Base-by-base conservation (phyloP, 768 basidiomycete genomes). In the Trametes elegans region DNA sequence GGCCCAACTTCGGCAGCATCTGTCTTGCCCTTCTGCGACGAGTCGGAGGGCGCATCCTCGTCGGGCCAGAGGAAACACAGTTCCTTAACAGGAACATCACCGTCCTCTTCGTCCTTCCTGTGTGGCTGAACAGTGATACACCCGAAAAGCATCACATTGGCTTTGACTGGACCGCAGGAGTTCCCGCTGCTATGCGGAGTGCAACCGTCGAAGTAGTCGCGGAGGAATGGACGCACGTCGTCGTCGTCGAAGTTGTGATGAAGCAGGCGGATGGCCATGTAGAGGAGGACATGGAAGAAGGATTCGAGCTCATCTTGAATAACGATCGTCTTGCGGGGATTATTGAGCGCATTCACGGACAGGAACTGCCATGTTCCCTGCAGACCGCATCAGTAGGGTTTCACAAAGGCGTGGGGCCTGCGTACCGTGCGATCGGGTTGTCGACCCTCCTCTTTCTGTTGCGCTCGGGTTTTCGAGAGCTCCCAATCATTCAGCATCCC, bases 231-330 rank as follows among this genome's bases (percentile, higher is more conserved):
- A 21, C 46, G 58, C 4, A 46, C 61, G 18, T 35, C 21, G 1
- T 11, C 5, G 23, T 61, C 50, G 7, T 49, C 53, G 28, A 52
- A 53, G 50, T 45, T 64, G 41, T 43, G 31, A 7, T 32, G 56
- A 13, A 62, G 60, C 16, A 48, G 31, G 14, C 60, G 57, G 46
- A 65, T 51, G 27, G 45, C 44, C n/a, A 23, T 21, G 27, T 44
- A 44, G 13, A 56, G 16, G 16, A 44, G 31, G 40, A 56, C 34
- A 16, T 56, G 55, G 34, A 56, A 43, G 40, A 56, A 36, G 6
- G 55, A 56, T 21, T 56, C 55, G 34, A 56, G 40, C 34, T 56
- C 55, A 28, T 56, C 52, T 16, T 36, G 44, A 4, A 53, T n/a
- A 10, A 41, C 13, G 26, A 56, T 49, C 2, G 21, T 9, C 16